Evolutionary conservation across 805 yeast species (phyloP).

Genomic region (Candida xyloterini): DNA sequence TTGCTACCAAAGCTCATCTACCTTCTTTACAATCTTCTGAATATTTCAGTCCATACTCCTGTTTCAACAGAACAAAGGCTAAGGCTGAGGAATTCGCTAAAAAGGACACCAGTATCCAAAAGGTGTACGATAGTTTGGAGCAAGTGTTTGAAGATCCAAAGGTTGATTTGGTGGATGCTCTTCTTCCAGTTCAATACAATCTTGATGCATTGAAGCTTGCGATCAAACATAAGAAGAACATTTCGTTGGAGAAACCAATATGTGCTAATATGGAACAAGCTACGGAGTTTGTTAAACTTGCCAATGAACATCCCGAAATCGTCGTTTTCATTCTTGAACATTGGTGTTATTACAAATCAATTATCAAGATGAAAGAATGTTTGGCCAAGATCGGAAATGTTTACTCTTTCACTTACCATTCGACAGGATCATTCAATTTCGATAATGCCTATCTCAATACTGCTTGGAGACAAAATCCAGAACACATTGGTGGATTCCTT

Average conservation of each 20-base stretch:
- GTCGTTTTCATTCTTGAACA: slow-evolving; percentile 83
- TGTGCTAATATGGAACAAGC: slow-evolving; percentile 86
- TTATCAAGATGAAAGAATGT: slow-evolving; percentile 50
- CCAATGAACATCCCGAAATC: slow-evolving; percentile 52
- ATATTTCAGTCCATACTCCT: slow-evolving; percentile 58
- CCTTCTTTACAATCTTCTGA: slow-evolving; percentile 62
- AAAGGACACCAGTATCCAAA: slow-evolving; percentile 49
- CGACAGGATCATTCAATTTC: slow-evolving; percentile 70
- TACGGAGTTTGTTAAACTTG: slow-evolving; percentile 65
- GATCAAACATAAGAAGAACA: slow-evolving; percentile 70
- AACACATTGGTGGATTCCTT: slow-evolving; percentile 89
- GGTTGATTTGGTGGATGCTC: slow-evolving; percentile 76
- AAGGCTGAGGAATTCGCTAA: slow-evolving; percentile 82
- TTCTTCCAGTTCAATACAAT: slow-evolving; percentile 86
- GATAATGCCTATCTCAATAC: slow-evolving; percentile 64
- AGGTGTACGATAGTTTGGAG: slow-evolving; percentile 61
- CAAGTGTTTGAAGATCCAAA: slow-evolving; percentile 62
- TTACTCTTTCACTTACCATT: slow-evolving; percentile 64
- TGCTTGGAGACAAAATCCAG: slow-evolving; percentile 84
- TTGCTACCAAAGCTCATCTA: slow-evolving; percentile 79
- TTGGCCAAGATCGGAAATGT: slow-evolving; percentile 71
- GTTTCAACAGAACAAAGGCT: slow-evolving; percentile 76
- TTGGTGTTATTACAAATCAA: slow-evolving; percentile 72
- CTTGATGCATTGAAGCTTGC: slow-evolving; percentile 67
- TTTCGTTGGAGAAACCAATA: slow-evolving; percentile 86